Conservation (phyloP, 352 stramenopile genomes). For the Phytopythium oedochilum region DNA sequence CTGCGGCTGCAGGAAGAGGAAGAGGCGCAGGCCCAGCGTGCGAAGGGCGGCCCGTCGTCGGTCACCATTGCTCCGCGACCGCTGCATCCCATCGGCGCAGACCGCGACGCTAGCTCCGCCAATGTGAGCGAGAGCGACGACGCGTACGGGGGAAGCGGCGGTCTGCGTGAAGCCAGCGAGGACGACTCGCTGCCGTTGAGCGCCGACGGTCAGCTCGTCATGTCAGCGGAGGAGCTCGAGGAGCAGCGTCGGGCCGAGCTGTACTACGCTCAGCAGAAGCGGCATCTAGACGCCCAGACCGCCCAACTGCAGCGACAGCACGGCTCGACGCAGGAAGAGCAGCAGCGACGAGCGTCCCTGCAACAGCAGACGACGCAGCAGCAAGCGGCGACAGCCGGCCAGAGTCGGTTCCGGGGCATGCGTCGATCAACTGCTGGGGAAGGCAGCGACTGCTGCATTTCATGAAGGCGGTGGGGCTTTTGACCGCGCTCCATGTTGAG, state of each 20-base stretch:
- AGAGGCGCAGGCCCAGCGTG: slow-evolving; percentile 29
- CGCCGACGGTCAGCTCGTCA: slow-evolving; percentile 45
- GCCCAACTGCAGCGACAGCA: slow-evolving; percentile 31
- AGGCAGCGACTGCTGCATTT: slow-evolving; percentile 42
- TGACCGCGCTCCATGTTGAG: too few relatives aligned
- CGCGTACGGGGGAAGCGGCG: not conserved
- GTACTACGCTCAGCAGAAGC: slow-evolving; percentile 76
- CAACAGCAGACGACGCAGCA: slow-evolving; percentile 11
- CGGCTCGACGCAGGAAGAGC: slow-evolving; percentile 16
- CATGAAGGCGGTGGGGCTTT: too few relatives aligned
- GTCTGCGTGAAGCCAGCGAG: slow-evolving; percentile 13
- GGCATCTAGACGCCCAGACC: slow-evolving; percentile 35
- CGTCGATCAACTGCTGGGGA: slow-evolving; percentile 6
- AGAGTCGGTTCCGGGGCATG: not conserved
- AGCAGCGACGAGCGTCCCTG: slow-evolving; percentile 22
- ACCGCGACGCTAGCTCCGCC: slow-evolving; percentile 3
- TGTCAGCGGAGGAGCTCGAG: slow-evolving; percentile 63
- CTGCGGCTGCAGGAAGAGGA: slow-evolving; percentile 79
- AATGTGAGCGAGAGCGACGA: slow-evolving; percentile 10
- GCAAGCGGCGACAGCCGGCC: slow-evolving; percentile 4
- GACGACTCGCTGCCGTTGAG: slow-evolving; percentile 38
- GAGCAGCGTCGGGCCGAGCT: slow-evolving; percentile 58
- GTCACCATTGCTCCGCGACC: slow-evolving; percentile 10
- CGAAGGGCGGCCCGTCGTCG: slow-evolving; percentile 5
- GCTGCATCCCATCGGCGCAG: slow-evolving; percentile 12